phyloP scores from a whole-genome alignment of 139 green algal genomes.

The Chlamydomonas incerta region DNA sequence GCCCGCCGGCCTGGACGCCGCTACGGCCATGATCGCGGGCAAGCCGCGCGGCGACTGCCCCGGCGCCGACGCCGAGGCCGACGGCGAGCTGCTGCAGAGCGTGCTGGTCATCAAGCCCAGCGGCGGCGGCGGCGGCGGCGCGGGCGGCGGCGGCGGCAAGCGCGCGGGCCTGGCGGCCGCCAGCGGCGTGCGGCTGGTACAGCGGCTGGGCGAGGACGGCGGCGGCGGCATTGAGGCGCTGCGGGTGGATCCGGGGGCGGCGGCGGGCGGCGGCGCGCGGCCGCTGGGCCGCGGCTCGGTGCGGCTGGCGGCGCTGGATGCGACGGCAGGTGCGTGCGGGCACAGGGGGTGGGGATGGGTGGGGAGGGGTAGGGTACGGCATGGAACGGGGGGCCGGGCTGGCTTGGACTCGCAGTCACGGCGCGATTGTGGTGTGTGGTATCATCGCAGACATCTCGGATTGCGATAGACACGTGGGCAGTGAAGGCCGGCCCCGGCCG shows the following conservation, averaged over 20 bases:
- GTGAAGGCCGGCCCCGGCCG: too few species aligned
- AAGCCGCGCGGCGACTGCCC: background rate
- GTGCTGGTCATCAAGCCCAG: conserved; percentile 32
- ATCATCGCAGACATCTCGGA: too few species aligned
- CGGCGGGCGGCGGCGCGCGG: background rate
- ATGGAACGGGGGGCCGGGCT: too few species aligned
- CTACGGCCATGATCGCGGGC: background rate
- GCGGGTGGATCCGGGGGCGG: background rate
- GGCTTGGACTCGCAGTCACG: too few species aligned
- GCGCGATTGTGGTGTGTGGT: too few species aligned
- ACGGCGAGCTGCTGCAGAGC: conserved; percentile 22
- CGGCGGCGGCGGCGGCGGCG: background rate
- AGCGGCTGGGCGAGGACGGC: conserved; percentile 27
- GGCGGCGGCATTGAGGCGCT: conserved; percentile 25
- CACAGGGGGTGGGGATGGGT: background rate
- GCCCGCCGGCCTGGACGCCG: too few species aligned
- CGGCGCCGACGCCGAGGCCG: background rate
- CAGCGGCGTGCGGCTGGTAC: conserved; percentile 15
- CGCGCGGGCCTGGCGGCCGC: background rate
- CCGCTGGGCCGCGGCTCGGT: conserved; percentile 32
- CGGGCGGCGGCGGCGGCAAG: background rate
- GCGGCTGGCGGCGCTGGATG: background rate
- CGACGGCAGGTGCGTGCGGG: too few species aligned
- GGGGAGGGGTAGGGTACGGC: too few species aligned
- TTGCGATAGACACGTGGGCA: too few species aligned